Conservation (phyloP, 2,329 filamentous ascomycete genomes). For the Cordyceps sp. region DNA sequence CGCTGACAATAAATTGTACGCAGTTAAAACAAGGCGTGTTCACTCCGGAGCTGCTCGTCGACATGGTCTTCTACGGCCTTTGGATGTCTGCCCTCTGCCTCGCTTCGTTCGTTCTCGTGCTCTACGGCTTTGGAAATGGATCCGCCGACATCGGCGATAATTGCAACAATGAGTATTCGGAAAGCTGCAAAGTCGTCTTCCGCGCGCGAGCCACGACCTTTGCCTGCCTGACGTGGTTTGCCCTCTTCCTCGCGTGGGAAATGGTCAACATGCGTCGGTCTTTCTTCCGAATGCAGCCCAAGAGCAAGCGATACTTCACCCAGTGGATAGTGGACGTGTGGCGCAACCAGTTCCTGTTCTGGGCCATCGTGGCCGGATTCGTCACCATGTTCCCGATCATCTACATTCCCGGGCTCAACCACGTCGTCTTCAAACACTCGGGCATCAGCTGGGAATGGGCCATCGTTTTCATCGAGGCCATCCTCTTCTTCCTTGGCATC, state of each 20-base stretch:
- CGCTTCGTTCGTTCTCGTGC: slow-evolving; percentile 31
- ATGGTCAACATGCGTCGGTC: slow-evolving; percentile 53
- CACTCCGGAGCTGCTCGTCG: slow-evolving; percentile 44
- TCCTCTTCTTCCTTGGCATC: slow-evolving; percentile 40
- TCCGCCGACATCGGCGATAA: slow-evolving; percentile 32
- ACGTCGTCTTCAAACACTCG: slow-evolving; percentile 37
- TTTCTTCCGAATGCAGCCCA: slow-evolving; percentile 57
- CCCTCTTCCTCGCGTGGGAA: slow-evolving; percentile 61
- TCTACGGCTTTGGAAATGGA: slow-evolving; percentile 31
- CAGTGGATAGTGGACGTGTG: slow-evolving; percentile 52
- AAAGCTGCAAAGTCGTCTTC: slow-evolving; percentile 43
- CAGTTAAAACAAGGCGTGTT: slow-evolving; percentile 38
- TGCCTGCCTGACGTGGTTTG: slow-evolving; percentile 56
- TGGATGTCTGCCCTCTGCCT: slow-evolving; percentile 49
- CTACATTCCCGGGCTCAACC: slow-evolving; percentile 42
- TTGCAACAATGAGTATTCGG: slow-evolving; percentile 41
- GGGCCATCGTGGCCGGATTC: slow-evolving; percentile 30
- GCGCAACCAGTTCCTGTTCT: slow-evolving; percentile 57
- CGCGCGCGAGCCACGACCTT: slow-evolving; percentile 57
- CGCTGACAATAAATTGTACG: slow-evolving; percentile 1
- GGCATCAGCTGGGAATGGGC: slow-evolving; percentile 45
- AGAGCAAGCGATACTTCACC: slow-evolving; percentile 40
- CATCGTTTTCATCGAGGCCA: slow-evolving; percentile 34
- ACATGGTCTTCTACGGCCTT: slow-evolving; percentile 50
- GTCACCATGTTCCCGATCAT: slow-evolving; percentile 30